Evolutionary conservation across 768 basidiomycete genomes (phyloP).

Genomic region (Arthromyces matolae): DNA sequence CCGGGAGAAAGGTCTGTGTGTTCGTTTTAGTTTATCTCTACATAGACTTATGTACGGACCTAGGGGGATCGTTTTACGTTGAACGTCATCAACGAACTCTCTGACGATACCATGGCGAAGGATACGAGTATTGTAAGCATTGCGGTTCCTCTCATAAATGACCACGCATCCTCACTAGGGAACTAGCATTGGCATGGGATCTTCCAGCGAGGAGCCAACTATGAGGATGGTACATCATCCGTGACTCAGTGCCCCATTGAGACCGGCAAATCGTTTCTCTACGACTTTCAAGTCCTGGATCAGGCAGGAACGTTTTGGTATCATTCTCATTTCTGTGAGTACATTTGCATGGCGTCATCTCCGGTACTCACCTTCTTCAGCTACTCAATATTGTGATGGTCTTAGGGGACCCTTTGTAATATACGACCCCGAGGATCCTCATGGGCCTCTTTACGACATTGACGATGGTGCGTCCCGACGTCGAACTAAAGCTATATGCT

Average conservation of each 20-base stretch:
- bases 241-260: conserved; percentile 43
- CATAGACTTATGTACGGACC: too few relatives aligned
- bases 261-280: conserved; percentile 34
- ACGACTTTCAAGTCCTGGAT: conserved; percentile 28
- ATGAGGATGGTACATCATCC: conserved; percentile 33
- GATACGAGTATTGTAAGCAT: conserved; percentile 23
- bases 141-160: background rate
- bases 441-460: conserved; percentile 16
- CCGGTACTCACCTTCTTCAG: conserved; percentile 23
- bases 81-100: conserved; percentile 21
- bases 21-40: background rate
- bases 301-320: conserved; percentile 31
- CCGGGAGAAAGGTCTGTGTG: conserved; percentile 22
- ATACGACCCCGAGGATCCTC: conserved; percentile 36
- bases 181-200: conserved; percentile 45
- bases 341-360: conserved; percentile 18
- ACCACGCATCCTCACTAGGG: too few relatives aligned
- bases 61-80: conserved; percentile 22
- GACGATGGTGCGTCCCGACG: conserved; percentile 33
- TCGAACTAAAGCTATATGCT: too few relatives aligned
- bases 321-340: conserved; percentile 27
- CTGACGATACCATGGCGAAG: conserved; percentile 19
- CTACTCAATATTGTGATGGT: conserved; percentile 49
- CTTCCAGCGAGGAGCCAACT: conserved; percentile 33
- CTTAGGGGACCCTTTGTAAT: conserved; percentile 34